A percentile compares a stretch with the other conserved stretches of the same genome.
Evolutionary conservation across 2,329 filamentous ascomycete genomes (phyloP).

Genomic region (Cercospora zeina): DNA sequence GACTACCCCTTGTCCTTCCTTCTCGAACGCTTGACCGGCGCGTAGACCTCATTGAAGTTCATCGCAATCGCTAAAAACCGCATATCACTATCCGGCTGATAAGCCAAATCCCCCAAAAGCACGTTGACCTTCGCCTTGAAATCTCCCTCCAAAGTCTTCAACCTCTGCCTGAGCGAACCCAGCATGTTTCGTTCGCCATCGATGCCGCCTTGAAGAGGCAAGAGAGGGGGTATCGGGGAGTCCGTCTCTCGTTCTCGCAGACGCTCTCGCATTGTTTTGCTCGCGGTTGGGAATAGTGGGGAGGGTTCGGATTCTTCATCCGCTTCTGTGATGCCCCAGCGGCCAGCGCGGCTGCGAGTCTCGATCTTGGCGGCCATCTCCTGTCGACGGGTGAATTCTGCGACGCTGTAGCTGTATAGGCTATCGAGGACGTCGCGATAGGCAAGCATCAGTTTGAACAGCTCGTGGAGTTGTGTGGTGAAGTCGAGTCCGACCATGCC

Average conservation of each 20-base stretch:
- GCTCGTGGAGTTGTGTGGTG: slow-evolving; percentile 85
- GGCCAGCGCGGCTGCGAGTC: slow-evolving; percentile 62
- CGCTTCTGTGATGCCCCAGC: slow-evolving; percentile 63
- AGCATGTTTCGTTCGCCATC: slow-evolving; percentile 64
- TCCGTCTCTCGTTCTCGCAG: slow-evolving; percentile 39
- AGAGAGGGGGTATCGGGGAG: slow-evolving; percentile 47
- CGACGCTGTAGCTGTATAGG: slow-evolving; percentile 90
- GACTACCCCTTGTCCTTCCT: slow-evolving; percentile 23
- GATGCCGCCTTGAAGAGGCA: slow-evolving; percentile 42
- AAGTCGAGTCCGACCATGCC: slow-evolving; percentile 60
- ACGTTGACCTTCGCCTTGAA: slow-evolving; percentile 78
- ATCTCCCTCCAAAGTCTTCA: slow-evolving; percentile 69
- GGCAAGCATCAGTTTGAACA: slow-evolving; percentile 87
- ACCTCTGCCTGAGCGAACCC: slow-evolving; percentile 70
- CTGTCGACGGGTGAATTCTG: slow-evolving; percentile 89
- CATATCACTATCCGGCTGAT: slow-evolving; percentile 93
- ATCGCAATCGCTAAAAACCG: slow-evolving; percentile 93
- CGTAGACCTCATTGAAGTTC: slow-evolving; percentile 98
- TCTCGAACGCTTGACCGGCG: slow-evolving; percentile 59
- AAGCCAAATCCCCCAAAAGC: slow-evolving; percentile 83
- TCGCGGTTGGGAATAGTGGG: slow-evolving; percentile 26
- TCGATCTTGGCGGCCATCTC: slow-evolving; percentile 75
- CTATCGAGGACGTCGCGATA: slow-evolving; percentile 94
- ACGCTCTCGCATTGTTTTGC: slow-evolving; percentile 14
- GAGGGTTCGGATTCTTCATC: slow-evolving; percentile 44